phyloP scores from a whole-genome alignment of 179 eudicot species.

The Amaranthus tricolor region DNA sequence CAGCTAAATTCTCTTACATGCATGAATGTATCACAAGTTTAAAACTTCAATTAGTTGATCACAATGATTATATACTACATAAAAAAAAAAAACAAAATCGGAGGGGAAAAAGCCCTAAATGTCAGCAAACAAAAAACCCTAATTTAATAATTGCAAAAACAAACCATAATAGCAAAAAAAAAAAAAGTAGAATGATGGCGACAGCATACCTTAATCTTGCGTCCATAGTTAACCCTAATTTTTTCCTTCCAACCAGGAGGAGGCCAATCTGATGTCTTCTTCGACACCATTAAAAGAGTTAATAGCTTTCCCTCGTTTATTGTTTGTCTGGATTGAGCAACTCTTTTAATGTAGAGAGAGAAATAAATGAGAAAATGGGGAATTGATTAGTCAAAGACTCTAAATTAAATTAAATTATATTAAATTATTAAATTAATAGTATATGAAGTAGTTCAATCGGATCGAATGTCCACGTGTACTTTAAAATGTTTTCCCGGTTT shows the following conservation, averaged over 20 bases:
- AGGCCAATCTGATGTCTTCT: conserved; percentile 29
- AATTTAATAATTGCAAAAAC: neutral
- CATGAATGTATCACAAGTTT: conserved; percentile 12
- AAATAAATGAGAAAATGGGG: neutral
- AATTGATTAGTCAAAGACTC: neutral
- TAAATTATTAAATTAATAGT: no score
- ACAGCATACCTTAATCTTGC: conserved; percentile 34
- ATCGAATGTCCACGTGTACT: conserved; percentile 13
- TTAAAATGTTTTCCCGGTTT: neutral
- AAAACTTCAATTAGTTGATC: neutral
- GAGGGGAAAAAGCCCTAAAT: neutral
- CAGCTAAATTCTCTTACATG: neutral
- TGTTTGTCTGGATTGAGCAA: neutral
- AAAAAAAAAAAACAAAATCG: neutral
- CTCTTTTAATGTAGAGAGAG: neutral
- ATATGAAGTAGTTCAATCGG: neutral
- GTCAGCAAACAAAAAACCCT: conserved; percentile 10
- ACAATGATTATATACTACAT: neutral
- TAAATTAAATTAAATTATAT: no score
- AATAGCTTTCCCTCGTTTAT: neutral
- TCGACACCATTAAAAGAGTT: conserved; percentile 30
- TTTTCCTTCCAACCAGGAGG: conserved; percentile 48
- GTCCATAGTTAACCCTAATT: conserved; percentile 29
- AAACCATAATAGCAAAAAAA: neutral
- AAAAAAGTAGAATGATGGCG: neutral